These are phyloP conservation scores for Irpex rosettiformis DNA, from an alignment of 1,284 basidiomycete genomes.

Conservation along the genomic window DNA sequence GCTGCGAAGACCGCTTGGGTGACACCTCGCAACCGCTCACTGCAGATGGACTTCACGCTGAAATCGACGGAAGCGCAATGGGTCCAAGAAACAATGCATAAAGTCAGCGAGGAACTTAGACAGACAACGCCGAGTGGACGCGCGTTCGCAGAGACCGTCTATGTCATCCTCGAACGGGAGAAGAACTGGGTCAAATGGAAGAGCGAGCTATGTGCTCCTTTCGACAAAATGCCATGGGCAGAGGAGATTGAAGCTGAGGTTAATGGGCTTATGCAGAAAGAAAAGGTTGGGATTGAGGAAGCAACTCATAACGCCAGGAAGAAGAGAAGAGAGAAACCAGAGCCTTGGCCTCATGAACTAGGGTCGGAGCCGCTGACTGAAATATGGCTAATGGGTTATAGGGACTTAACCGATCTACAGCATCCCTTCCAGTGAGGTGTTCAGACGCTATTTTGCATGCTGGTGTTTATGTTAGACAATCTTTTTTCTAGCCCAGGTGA, in stretches of 20 bases:
- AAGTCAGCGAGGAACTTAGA: constrained; percentile 65
- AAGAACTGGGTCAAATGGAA: constrained; percentile 88
- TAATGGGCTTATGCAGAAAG: constrained; percentile 22
- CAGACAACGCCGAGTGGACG: constrained; percentile 74
- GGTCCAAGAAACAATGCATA: constrained; percentile 66
- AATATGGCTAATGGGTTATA: constrained; percentile 77
- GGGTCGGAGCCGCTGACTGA: constrained; percentile 70
- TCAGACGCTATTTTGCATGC: background rate
- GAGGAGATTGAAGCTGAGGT: constrained; percentile 39
- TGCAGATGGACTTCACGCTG: constrained; percentile 78
- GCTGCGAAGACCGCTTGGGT: constrained; percentile 60
- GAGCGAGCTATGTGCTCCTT: constrained; percentile 70
- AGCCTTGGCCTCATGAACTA: constrained; percentile 56
- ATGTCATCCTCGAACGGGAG: constrained; percentile 71
- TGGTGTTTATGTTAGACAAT: background rate
- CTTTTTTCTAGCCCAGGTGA: constrained; percentile 50
- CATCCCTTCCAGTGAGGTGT: constrained; percentile 58
- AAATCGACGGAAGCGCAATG: constrained; percentile 64
- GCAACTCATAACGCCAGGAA: constrained; percentile 48
- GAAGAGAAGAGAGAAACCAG: constrained; percentile 50
- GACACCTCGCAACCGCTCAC: constrained; percentile 60
- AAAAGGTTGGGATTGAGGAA: constrained; percentile 56
- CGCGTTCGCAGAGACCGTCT: constrained; percentile 69
- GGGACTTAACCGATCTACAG: constrained; percentile 57
- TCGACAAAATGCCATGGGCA: constrained; percentile 67